Conservation (phyloP, 2,329 filamentous ascomycete genomes). For the Neospermospora avenae region DNA sequence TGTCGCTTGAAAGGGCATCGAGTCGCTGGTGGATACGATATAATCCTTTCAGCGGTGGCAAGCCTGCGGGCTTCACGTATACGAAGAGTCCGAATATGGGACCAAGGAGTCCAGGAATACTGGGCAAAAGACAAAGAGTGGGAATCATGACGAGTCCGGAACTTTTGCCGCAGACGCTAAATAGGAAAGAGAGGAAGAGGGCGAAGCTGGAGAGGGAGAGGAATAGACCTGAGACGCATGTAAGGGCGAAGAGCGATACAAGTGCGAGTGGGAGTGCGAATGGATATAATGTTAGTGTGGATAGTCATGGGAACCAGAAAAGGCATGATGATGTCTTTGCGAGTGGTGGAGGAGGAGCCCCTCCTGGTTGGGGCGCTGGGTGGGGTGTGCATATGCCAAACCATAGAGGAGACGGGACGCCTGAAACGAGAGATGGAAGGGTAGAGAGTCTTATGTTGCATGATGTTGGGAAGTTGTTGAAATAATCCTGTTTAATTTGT, state of each 20-base stretch:
- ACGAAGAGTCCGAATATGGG: slow-evolving; percentile 13
- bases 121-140: slow-evolving; percentile 23
- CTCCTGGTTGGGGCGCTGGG: slow-evolving; percentile 30
- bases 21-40: neutral
- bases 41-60: slow-evolving; percentile 25
- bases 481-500: slow-evolving; percentile 11
- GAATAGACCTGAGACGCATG: slow-evolving; percentile 2
- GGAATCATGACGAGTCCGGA: slow-evolving; percentile 31
- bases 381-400: slow-evolving; percentile 26
- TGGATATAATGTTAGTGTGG: slow-evolving; percentile 16
- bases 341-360: slow-evolving; percentile 6
- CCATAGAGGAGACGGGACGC: slow-evolving; percentile 1
- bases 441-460: slow-evolving; percentile 30
- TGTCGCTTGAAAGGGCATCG: neutral
- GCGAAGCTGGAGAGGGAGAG: slow-evolving; percentile 3
- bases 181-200: neutral
- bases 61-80: slow-evolving; percentile 25
- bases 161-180: slow-evolving; percentile 15
- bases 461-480: slow-evolving; percentile 31
- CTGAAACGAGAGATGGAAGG: slow-evolving; percentile 10
- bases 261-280: slow-evolving; percentile 15
- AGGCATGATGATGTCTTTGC: slow-evolving; percentile 19
- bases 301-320: slow-evolving; percentile 14
- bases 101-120: slow-evolving; percentile 20
- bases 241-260: slow-evolving; percentile 10